Base-by-base conservation (phyloP, 306 rosid species). In the Macrotyloma uniflorum region DNA sequence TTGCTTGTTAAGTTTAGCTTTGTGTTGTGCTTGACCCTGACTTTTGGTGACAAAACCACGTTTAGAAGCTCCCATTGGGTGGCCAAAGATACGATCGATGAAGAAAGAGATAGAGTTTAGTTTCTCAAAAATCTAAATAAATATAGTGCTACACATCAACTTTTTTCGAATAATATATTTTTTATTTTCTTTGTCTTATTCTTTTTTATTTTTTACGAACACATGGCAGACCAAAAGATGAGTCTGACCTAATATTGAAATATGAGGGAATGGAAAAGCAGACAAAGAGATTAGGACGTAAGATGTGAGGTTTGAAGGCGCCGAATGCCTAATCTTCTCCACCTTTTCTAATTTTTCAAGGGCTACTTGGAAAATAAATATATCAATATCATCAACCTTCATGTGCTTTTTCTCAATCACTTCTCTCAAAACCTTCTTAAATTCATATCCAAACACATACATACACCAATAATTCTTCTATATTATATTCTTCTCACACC, bases 141-240 rank as follows among this genome's bases (percentile, higher is more conserved):
- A 76, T 38, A 32, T 47, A 30, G 50, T 42, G 45, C 20, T 50
- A 35, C 10, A 11, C 70, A 45, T 68, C 23, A 23, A 49, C 85
- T 69, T 82, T 82, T 80, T 42, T 26, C 46, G 57, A 55, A 18
- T 26, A 11, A 6, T 54, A 2, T 30, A 33, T 33, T 8, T 38
- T 11, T 0, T 63, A 46, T 63, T 14, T 46, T 49, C 28, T 26
- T 76, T 74, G 59, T 74, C 64, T 32, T 51, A 35, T 75, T 82
- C 22, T 26, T 20, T 36, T 53, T 40, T 0, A 20, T 74, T 36
- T 64, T 83, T 63, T 42, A 62, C 16, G 28, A 63, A 9, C 86
- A 82, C 82, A 82, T 82, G 86, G 86, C 86, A 71, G 86, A 82
- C 79, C 76, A 73, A 83, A 83, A 83, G 86, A 83, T 83, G 82